Base-by-base conservation (phyloP, 805 yeast genomes). In the Kodamaea neixiangensis region DNA sequence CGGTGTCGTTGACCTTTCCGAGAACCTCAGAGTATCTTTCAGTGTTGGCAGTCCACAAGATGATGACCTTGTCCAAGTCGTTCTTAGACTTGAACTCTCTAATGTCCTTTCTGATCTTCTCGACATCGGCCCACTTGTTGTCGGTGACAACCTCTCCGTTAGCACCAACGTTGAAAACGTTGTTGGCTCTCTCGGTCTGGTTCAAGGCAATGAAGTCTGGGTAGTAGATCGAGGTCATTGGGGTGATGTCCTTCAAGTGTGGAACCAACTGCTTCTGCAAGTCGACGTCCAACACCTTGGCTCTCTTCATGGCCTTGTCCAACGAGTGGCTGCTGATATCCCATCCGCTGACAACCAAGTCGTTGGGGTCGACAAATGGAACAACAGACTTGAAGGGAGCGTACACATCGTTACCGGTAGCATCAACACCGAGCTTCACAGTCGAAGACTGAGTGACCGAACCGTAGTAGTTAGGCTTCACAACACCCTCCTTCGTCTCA, bases 131-230 rank as follows among this genome's bases (percentile, higher is more conserved):
- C 97, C 97, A 91, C 75, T 92, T 92, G 66, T 82, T 81, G 6
- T 71, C 67, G 46, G 82, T 78, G 50, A 73, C 74, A 44, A 79
- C 76, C 46, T 76, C 74, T 37, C 86, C 87, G 14, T 67, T 59
- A 15, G 71, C 63, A 46, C 72, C 72, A 51, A 85, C 77, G 62
- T 87, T 85, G 71, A 84, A 79, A 57, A 92, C 80, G 66, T 92
- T 91, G 73, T 93, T 85, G 41, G 97, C 98, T 69, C 98, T 84
- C 43, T 83, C 93, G 58, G 82, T 85, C 76, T 92, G 98, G 73
- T 92, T 92, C 55, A 93, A 87, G 54, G 97, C 97, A 72, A 92
- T 93, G 73, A 90, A 92, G 69, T 92, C 97, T 29, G 98, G 97
- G 72, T 92, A 92, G 76, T 93, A 92, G 54, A 92, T 79, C 2